Evolutionary conservation across 2,329 filamentous ascomycete species (phyloP), one percentile per base, ranked within the genome.

Genomic region (Penicillium glabrum): DNA sequence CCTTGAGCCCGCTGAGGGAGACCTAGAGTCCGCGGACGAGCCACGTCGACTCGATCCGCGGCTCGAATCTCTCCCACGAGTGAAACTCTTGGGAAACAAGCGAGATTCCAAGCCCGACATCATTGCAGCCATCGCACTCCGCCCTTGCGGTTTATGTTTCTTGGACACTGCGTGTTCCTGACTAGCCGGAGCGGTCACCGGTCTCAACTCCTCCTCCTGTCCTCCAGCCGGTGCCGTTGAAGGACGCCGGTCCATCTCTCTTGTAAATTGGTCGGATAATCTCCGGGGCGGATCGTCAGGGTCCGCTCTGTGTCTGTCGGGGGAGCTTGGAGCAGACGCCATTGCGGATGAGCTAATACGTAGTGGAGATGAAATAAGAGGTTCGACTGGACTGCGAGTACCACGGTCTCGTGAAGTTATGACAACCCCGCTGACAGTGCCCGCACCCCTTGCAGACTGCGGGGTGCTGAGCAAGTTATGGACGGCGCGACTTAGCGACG

Each of bases 391-490:
- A 52, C 54, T 64, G 57, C 57, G 62, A 52, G 46, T 58, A 52
- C 58, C 56, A 60, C 57, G 57, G 50, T 48, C 60, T 61, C 61
- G 62, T 37, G 68, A 64, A 47, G 71, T 66, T 50, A 35, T 53
- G 49, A 69, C 63, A 54, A 69, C 70, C 53, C 72, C 69, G 55
- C 72, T 73, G 35, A 69, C 66, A 39, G 71, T 69, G 39, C 75
- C 73, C 54, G 72, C 74, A 59, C 75, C 74, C 51, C 75, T 61
- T 53, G 46, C 48, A 45, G 55, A 56, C 43, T 68, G 64, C 57
- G 62, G 62, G 39, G 67, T 61, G 53, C 68, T 79, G 56, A 88
- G 78, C 82, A 89, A 86, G 72, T 86, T 90, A 64, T 88, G 82
- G 53, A 89, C 83, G 11, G 88, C 87, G 24, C 89, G 89, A 52